phyloP scores from a whole-genome alignment of 1,284 basidiomycete species.

The Tilletia indica region DNA sequence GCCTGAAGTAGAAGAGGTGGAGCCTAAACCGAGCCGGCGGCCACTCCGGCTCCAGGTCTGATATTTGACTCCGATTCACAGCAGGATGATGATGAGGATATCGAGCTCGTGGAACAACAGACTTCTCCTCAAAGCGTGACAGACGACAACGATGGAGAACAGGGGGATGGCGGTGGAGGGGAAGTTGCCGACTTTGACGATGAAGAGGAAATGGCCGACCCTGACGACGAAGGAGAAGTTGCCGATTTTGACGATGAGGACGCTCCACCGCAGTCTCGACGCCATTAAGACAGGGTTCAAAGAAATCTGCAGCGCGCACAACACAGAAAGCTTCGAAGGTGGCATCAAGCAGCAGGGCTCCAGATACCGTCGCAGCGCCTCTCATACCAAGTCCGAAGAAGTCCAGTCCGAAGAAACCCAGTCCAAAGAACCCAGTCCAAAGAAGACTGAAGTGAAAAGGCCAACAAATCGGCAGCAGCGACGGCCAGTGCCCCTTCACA shows the following conservation, averaged over 20 bases:
- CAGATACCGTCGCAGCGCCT: neutral
- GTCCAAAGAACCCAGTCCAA: neutral
- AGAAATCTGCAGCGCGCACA: neutral
- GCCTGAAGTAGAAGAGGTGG: neutral
- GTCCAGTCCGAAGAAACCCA: too few relatives aligned
- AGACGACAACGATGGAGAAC: too few relatives aligned
- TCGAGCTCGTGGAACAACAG: too few relatives aligned
- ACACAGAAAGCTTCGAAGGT: neutral
- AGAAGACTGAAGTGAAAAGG: neutral
- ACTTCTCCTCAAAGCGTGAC: too few relatives aligned
- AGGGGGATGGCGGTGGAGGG: neutral
- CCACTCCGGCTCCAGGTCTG: neutral
- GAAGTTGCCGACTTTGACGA: neutral
- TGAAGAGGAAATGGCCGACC: neutral
- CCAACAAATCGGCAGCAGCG: neutral
- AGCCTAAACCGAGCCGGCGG: neutral
- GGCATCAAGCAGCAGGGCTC: neutral
- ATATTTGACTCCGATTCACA: neutral
- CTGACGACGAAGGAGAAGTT: neutral
- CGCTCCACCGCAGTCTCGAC: neutral
- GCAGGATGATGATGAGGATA: too few relatives aligned
- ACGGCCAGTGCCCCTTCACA: neutral
- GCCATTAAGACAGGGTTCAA: neutral
- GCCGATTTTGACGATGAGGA: slow-evolving; percentile 1
- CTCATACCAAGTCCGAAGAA: neutral